Percentiles rank a stretch among this genome's conserved stretches.
Evolutionary conservation across 495 filamentous ascomycete species (phyloP).

Genomic region (Aspergillus haitiensis): DNA sequence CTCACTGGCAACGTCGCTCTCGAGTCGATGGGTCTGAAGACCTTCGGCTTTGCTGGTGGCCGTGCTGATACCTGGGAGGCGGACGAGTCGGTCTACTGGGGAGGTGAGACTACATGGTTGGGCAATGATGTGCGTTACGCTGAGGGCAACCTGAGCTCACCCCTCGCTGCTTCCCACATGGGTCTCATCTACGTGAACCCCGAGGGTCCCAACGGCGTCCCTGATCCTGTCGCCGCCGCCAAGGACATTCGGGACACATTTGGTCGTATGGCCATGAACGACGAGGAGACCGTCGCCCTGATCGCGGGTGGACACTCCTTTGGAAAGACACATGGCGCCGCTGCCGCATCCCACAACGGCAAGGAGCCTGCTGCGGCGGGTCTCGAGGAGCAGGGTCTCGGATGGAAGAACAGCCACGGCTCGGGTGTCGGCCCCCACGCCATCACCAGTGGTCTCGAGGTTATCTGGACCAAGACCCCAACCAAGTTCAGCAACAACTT

Average conservation of each 20-base stretch:
- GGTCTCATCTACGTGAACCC: conserved; percentile 78
- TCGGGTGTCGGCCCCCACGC: conserved; percentile 63
- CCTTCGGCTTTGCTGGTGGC: conserved; percentile 70
- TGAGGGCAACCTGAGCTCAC: conserved; percentile 58
- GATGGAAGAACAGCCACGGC: conserved; percentile 60
- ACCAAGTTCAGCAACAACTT: conserved; percentile 67
- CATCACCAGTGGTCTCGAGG: conserved; percentile 72
- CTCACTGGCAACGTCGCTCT: conserved; percentile 72
- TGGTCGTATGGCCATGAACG: conserved; percentile 74
- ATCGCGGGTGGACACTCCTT: conserved; percentile 76
- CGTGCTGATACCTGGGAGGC: conserved; percentile 69
- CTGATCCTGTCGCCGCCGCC: conserved; percentile 65
- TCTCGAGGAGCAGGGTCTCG: conserved; percentile 64
- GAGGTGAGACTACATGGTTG: conserved; percentile 68
- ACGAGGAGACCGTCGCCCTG: conserved; percentile 72
- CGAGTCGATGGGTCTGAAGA: conserved; percentile 72
- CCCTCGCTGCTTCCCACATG: conserved; percentile 67
- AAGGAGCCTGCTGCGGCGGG: conserved; percentile 61
- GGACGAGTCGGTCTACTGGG: conserved; percentile 74
- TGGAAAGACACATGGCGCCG: conserved; percentile 75
- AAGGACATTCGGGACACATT: conserved; percentile 70
- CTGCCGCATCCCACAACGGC: conserved; percentile 55
- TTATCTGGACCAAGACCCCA: conserved; percentile 70
- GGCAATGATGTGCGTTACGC: conserved; percentile 67
- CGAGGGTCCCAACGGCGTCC: conserved; percentile 68